Conservation (phyloP, 345 rosid genomes). For the Arabidopsis thaliana region TAIR10.1 NC_003070.9:3396501-3397000, state of each 20-base stretch:
- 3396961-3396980: conserved; percentile 5
- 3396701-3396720: conserved; percentile 49
- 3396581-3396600: conserved; percentile 71
- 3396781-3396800: conserved; percentile 39
- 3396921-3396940: background rate
- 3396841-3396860: conserved; percentile 12
- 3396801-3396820: conserved; percentile 24
- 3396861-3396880: background rate
- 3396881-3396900: background rate
- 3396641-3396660: conserved; percentile 82
- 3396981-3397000: background rate
- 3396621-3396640: conserved; percentile 70
- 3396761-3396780: conserved; percentile 46
- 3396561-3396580: conserved; percentile 64
- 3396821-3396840: conserved; percentile 8
- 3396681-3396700: conserved; percentile 57
- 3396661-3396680: conserved; percentile 76
- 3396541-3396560: conserved; percentile 70
- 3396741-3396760: conserved; percentile 42
- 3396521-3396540: conserved; percentile 62
- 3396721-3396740: conserved; percentile 44
- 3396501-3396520: conserved; percentile 71
- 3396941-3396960: background rate
- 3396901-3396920: background rate
- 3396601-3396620: conserved; percentile 74